phyloP scores from a whole-genome alignment of 2,329 filamentous ascomycete genomes.

The Aspergillus sp. region DNA sequence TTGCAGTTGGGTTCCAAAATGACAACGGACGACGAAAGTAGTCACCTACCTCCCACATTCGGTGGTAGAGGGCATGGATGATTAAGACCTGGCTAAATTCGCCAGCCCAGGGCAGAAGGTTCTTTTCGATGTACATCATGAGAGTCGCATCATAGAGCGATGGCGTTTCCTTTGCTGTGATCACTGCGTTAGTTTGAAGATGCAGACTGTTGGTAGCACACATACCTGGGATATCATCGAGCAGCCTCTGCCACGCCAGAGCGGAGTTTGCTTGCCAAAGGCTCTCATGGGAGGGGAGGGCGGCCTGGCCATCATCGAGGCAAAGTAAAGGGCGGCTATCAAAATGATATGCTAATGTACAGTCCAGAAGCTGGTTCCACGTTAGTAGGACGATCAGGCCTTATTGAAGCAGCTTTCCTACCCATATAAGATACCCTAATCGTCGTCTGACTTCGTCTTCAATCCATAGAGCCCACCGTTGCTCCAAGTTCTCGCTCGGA shows the following conservation, averaged over 20 bases:
- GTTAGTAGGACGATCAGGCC: constrained; percentile 5
- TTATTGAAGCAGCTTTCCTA: constrained; percentile 20
- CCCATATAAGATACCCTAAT: constrained; percentile 44
- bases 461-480: constrained; percentile 36
- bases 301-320: constrained; percentile 40
- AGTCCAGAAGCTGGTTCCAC: constrained; percentile 38
- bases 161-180: constrained; percentile 22
- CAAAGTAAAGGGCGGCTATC: constrained; percentile 33
- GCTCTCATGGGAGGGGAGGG: constrained; percentile 41
- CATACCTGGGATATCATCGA: constrained; percentile 21
- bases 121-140: constrained; percentile 50
- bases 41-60: constrained; percentile 49
- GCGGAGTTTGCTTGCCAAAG: constrained; percentile 39
- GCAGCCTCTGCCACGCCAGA: constrained; percentile 30
- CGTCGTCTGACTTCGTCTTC: constrained; percentile 36
- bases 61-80: constrained; percentile 50
- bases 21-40: constrained; percentile 47
- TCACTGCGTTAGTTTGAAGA: neutral
- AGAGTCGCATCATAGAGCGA: constrained; percentile 45
- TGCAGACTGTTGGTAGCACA: neutral
- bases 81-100: constrained; percentile 51
- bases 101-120: constrained; percentile 41
- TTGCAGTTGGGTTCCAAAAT: constrained; percentile 45
- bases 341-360: constrained; percentile 39
- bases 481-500: constrained; percentile 11